Evolutionary conservation across 2,329 filamentous ascomycete species (phyloP), one percentile per base, ranked within the genome.

Genomic region (Lachnellula suecica): DNA sequence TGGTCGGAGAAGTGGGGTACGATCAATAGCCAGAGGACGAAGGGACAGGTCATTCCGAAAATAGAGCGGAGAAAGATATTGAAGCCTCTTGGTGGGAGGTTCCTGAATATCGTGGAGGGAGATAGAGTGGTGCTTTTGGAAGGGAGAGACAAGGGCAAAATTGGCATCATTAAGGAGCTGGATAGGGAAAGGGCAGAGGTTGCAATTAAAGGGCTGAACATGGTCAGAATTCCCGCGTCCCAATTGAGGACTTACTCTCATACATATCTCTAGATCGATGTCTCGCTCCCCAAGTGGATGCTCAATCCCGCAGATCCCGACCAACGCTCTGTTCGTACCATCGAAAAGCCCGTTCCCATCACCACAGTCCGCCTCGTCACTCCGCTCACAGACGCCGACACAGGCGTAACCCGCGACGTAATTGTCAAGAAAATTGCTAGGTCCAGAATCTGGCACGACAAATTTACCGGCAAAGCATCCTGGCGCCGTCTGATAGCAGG

Each of bases 81-180:
- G 25, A 63, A 71, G 22, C 54, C 44, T 50, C 52, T 57, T 38
- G 71, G 59, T 52, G 71, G 58, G 52, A 74, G 74, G 60, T 78
- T 79, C 68, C 75, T 89, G 56, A 87, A 84, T 59, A 74, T 92
- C 53, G 80, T 78, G 22, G 66, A 72, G 4, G 84, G 85, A 6
- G 94, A 97, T 71, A 82, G 94, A 54, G 91, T 97, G 27, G 89
- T 93, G 48, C 74, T 97, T 53, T 73, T 91, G 49, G 83, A 87
- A 55, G 92, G 93, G 8, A 80, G 79, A 31, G 88, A 94, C 65
- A 88, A 85, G 74, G 91, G 91, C 64, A 89, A 87, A 74, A 94
- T 99, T 71, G 89, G 89, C 46, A 74, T 74, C n/a, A 82, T 97
- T 41, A 70, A 68, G 54, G 69, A 74, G 1, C 74, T 95, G 42